Percentiles rank a stretch among this genome's conserved stretches.
Evolutionary conservation across 2,329 filamentous ascomycete species (phyloP).

Genomic region (Xenosphaeropsis pyriputrescens): DNA sequence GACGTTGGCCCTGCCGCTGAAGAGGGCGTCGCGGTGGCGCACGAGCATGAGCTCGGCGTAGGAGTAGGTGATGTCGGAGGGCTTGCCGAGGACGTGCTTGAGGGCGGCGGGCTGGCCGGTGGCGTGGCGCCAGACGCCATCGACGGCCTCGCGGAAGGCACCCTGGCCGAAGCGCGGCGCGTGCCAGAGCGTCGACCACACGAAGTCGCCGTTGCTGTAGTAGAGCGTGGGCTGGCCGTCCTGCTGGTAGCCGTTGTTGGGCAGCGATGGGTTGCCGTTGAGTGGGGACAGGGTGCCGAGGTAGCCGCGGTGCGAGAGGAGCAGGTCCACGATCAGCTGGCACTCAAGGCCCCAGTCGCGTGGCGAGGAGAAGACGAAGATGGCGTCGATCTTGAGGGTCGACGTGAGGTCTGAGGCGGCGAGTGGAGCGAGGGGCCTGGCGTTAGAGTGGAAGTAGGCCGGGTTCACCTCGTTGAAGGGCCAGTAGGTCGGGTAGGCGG

Average conservation of each 20-base stretch:
- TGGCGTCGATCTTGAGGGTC: slow-evolving; percentile 54
- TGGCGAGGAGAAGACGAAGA: slow-evolving; percentile 57
- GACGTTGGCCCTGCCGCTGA: background rate
- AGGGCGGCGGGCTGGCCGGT: slow-evolving; percentile 27
- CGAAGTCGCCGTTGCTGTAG: slow-evolving; percentile 46
- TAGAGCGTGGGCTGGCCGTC: slow-evolving; percentile 55
- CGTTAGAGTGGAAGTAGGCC: slow-evolving; percentile 45
- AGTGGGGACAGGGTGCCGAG: slow-evolving; percentile 48
- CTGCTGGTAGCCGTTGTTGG: slow-evolving; percentile 28
- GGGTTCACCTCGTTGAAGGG: slow-evolving; percentile 47
- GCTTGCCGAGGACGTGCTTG: slow-evolving; percentile 47
- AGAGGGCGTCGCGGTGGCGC: slow-evolving; percentile 1
- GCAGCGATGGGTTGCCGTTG: slow-evolving; percentile 47
- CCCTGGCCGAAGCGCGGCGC: slow-evolving; percentile 52
- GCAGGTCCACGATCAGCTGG: slow-evolving; percentile 57
- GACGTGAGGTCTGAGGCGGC: slow-evolving; percentile 18
- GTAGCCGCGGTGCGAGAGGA: slow-evolving; percentile 49
- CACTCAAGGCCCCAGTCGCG: slow-evolving; percentile 58
- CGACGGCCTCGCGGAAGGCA: slow-evolving; percentile 54
- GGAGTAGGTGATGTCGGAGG: slow-evolving; percentile 55
- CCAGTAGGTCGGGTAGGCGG: slow-evolving; percentile 51
- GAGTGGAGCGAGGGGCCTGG: slow-evolving; percentile 22
- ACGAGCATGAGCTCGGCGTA: slow-evolving; percentile 37
- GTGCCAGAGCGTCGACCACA: slow-evolving; percentile 46
- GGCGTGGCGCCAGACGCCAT: slow-evolving; percentile 55